Evolutionary conservation across 129 eudicot genomes (phyloP), one percentile per base, ranked within the genome.

Genomic region (Kitagawia praeruptora): DNA sequence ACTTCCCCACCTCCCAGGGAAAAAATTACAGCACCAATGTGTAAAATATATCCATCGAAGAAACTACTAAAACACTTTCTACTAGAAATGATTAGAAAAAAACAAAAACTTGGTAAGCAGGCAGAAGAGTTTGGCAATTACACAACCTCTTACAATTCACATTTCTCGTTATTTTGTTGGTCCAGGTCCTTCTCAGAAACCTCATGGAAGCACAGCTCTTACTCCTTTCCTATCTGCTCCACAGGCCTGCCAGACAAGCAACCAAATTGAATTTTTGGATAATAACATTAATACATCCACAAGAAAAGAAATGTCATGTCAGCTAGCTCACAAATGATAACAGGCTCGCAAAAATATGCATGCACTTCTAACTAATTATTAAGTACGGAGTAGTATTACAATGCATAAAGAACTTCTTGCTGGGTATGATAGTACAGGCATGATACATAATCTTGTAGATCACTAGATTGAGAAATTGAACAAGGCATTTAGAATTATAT

Each of bases 171-270:
- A 74, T 83, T 27, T 73, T 63, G 78, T 80, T 74, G 58, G 76
- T 56, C 67, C 46, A 56, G 14, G 66, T 37, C 49, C 19, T 25
- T 56, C 28, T 13, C 40, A 19, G 38, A 0, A 45, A 61, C 77
- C 82, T 94, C 84, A 91, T 8, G 98, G 96, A 80, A 94, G 96
- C 70, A 80, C 83, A 54, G 93, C 83, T 88, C 89, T 87, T n/a
- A 94, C 61, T 77, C 83, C 98, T 90, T 94, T 94, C 84, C 93
- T 87, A 83, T 94, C 98, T 31, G 93, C 86, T 77, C 98, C 98
- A 83, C 86, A 94, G 21, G 92, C 84, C 98, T 94, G 92, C 90
- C 86, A 76, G 40, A 78, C 15, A 34, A 69, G 54, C 11, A 6
- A 45, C 8, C 45, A 54, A 82, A 45, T 82, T 56, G 66, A 12